Evolutionary conservation across 768 basidiomycete genomes (phyloP), one percentile per base, ranked within the genome.

Genomic region (Russula dissimulans): DNA sequence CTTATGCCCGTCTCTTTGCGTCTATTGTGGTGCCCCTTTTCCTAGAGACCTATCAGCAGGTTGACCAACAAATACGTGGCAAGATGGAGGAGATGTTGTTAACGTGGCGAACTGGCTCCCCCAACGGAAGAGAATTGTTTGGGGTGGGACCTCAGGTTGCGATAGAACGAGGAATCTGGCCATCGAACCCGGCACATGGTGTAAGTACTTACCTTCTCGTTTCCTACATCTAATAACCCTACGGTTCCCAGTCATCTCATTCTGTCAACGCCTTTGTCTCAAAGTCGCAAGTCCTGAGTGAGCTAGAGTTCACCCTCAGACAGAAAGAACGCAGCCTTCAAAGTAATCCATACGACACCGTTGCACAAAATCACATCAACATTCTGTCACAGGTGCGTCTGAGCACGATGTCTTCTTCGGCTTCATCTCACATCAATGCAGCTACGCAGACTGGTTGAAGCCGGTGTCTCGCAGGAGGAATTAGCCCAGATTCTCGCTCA

Each of bases 71-170:
- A 44, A 95, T 91, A 29, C 85, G 89, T 62, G 82, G 84, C 71
- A 98, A 98, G 73, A 95, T 99, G 91, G 92, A 95, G 70, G 97
- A 99, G 73, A 93, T 99, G 86, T 81, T 98, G 14, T 73, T 90
- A 32, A 95, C 97, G 6, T 99, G 97, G 97, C 81, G 94, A 43
- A 87, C 84, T 26, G 93, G 91, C 15, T 86, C 88, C 14, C 87
- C 90, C 3, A 80, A 78, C 38, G 83, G 89, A 39, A 82, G 82
- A 54, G 90, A 95, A 69, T 77, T 99, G 1, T 99, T 98, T 69
- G 89, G 93, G 45, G 73, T 81, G 32, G 81, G 81, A 3, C 81
- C 89, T 18, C 94, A 97, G 70, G 74, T 83, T 45, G 81, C 85
- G 15, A 89, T 98, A 62, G 97, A 98, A 72, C 80, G 84, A 18